phyloP scores from a whole-genome alignment of 2,329 filamentous ascomycete genomes.

The Talaromyces sp. region DNA sequence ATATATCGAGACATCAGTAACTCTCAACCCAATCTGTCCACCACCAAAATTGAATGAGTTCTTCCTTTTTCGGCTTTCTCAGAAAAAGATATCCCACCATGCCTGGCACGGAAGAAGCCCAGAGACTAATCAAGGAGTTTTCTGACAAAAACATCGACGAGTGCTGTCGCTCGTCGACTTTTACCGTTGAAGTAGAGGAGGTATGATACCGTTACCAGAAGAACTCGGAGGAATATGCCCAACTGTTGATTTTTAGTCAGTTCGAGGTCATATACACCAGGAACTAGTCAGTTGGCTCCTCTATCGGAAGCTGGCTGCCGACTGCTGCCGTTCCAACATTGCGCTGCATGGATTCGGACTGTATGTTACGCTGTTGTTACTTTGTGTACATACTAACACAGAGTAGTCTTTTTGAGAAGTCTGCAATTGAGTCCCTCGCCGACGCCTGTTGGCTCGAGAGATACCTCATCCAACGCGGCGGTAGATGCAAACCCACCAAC shows the following conservation, averaged over 20 bases:
- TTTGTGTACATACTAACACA: not conserved
- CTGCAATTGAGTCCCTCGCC: conserved; percentile 16
- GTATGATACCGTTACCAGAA: conserved; percentile 2
- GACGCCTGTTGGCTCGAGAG: conserved; percentile 20
- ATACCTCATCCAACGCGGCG: conserved; percentile 19
- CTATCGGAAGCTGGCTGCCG: conserved; percentile 18
- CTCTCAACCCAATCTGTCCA: not conserved
- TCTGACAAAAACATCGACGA: conserved; percentile 14
- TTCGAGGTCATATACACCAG: conserved; percentile 19
- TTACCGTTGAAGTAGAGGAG: conserved; percentile 14
- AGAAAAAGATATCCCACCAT: not conserved
- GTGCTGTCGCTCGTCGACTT: conserved; percentile 8
- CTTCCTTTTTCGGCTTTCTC: not conserved
- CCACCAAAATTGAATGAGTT: not conserved
- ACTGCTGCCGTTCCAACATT: conserved; percentile 18
- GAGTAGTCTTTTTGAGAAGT: conserved; percentile 17
- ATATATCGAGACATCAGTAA: not conserved
- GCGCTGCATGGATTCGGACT: conserved; percentile 18
- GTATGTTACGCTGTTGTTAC: conserved; percentile 6
- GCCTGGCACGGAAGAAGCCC: conserved; percentile 3
- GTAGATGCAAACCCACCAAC: conserved; percentile 17
- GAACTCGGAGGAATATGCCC: not conserved
- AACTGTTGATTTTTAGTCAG: conserved; percentile 10
- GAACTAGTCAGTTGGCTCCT: conserved; percentile 19
- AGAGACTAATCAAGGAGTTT: conserved; percentile 11